Percentiles rank a stretch among this genome's conserved stretches.
Conservation (phyloP, 169 alveolate species). For the Besnoitia besnoiti region DNA sequence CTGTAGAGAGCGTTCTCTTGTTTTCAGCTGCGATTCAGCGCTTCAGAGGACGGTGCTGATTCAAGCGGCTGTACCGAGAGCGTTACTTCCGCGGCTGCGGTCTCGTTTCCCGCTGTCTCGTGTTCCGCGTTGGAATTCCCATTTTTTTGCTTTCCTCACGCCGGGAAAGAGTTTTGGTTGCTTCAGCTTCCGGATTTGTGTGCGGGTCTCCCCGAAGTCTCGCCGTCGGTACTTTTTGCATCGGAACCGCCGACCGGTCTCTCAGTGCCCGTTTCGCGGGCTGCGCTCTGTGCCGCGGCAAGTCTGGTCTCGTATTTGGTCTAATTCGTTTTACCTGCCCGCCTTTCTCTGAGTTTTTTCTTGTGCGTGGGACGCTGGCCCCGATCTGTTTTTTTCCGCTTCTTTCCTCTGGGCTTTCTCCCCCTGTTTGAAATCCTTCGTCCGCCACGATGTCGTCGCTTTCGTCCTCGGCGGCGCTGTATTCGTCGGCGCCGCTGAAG, state of each 20-base stretch:
- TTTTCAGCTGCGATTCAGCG: too few relatives aligned
- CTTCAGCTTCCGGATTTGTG: background rate
- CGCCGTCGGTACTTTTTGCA: background rate
- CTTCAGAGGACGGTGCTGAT: too few relatives aligned
- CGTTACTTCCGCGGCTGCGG: too few relatives aligned
- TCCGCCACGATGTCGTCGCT: conserved; percentile 49
- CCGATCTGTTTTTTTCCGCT: background rate
- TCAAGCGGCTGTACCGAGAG: too few relatives aligned
- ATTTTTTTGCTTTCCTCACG: too few relatives aligned
- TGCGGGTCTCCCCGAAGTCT: background rate
- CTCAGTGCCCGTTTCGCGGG: background rate
- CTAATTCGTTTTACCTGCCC: background rate
- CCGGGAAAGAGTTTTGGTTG: too few relatives aligned
- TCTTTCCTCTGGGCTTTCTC: background rate
- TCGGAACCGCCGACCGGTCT: background rate
- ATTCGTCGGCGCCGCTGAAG: conserved; percentile 61
- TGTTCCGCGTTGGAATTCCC: too few relatives aligned
- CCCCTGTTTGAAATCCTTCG: background rate
- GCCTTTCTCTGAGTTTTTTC: background rate
- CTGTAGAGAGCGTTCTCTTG: too few relatives aligned
- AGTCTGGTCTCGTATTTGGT: background rate
- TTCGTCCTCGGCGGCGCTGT: conserved; percentile 49
- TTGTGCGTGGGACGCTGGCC: background rate
- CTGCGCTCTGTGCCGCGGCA: background rate
- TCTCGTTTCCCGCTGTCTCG: background rate